phyloP scores from a whole-genome alignment of 2,329 filamentous ascomycete genomes.

The Aspergillus piperis region DNA sequence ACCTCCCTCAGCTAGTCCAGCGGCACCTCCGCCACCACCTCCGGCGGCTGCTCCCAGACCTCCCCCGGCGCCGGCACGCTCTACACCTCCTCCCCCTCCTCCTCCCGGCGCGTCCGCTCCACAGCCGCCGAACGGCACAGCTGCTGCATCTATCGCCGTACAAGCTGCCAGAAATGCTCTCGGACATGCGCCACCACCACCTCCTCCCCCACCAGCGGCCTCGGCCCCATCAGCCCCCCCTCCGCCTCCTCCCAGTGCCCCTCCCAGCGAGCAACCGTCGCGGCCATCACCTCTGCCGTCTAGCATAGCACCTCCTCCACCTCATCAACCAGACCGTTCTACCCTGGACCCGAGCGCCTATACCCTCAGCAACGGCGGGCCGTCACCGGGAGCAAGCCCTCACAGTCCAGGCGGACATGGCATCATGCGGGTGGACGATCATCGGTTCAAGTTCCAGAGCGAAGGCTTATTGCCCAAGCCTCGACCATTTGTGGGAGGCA shows the following conservation, averaged over 20 bases:
- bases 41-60: constrained; percentile 45
- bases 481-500: constrained; percentile 72
- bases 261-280: constrained; percentile 39
- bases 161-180: constrained; percentile 62
- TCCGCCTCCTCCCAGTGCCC: constrained; percentile 46
- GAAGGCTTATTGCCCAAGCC: constrained; percentile 83
- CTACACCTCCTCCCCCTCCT: constrained; percentile 53
- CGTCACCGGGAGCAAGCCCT: constrained; percentile 29
- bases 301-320: constrained; percentile 46
- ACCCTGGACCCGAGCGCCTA: constrained; percentile 76
- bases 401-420: constrained; percentile 30
- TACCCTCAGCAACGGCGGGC: constrained; percentile 67
- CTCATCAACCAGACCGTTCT: constrained; percentile 55
- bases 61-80: constrained; percentile 41
- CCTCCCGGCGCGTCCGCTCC: constrained; percentile 32
- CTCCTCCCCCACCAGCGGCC: constrained; percentile 38
- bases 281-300: constrained; percentile 47
- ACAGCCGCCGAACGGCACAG: constrained; percentile 42
- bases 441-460: constrained; percentile 82
- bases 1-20: constrained; percentile 46
- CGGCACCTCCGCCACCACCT: constrained; percentile 47
- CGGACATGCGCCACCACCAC: constrained; percentile 47
- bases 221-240: constrained; percentile 46
- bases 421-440: constrained; percentile 67
- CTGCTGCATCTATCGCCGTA: constrained; percentile 55